phyloP scores from a whole-genome alignment of 1,139 yeast genomes.

The Blastobotrys aristatus region DNA sequence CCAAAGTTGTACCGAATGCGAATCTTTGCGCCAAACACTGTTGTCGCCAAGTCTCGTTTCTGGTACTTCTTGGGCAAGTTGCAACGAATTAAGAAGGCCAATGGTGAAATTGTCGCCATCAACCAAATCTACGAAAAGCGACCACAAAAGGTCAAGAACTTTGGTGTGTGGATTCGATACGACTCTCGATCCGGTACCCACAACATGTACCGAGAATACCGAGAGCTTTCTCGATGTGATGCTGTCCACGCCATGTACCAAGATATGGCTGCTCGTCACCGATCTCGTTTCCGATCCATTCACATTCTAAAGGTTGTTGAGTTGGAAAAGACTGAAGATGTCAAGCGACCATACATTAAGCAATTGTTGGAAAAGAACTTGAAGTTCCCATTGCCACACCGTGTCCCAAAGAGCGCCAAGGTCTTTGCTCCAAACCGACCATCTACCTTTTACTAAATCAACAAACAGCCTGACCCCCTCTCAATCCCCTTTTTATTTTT shows the following conservation, averaged over 20 bases:
- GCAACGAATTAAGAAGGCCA: constrained; percentile 99
- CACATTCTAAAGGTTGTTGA: constrained; percentile 96
- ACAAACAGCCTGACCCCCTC: too few relatives aligned
- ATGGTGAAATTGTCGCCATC: constrained; percentile 97
- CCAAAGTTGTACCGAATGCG: constrained; percentile 99
- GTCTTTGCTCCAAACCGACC: constrained; percentile 92
- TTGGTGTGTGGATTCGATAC: constrained; percentile 99
- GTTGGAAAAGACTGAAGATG: constrained; percentile 95
- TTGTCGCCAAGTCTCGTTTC: constrained; percentile 99
- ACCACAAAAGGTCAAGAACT: constrained; percentile 99
- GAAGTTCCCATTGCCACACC: constrained; percentile 99
- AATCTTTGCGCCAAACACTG: constrained; percentile 98
- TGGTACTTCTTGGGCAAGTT: constrained; percentile 99
- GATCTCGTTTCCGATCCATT: constrained; percentile 99
- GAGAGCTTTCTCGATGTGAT: constrained; percentile 98
- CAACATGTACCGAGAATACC: constrained; percentile 99
- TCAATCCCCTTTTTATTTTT: neutral
- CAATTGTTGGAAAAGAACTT: constrained; percentile 95
- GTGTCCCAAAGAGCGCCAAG: constrained; percentile 87
- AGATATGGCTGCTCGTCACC: constrained; percentile 99
- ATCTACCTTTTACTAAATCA: constrained; percentile 82
- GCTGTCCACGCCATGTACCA: constrained; percentile 99
- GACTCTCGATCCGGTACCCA: constrained; percentile 99
- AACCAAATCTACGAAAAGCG: constrained; percentile 88
- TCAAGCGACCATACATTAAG: constrained; percentile 98